Percentiles rank a stretch among this genome's conserved stretches.
Conservation (phyloP, 2,329 filamentous ascomycete genomes). For the Myriosclerotinia scirpicola region DNA sequence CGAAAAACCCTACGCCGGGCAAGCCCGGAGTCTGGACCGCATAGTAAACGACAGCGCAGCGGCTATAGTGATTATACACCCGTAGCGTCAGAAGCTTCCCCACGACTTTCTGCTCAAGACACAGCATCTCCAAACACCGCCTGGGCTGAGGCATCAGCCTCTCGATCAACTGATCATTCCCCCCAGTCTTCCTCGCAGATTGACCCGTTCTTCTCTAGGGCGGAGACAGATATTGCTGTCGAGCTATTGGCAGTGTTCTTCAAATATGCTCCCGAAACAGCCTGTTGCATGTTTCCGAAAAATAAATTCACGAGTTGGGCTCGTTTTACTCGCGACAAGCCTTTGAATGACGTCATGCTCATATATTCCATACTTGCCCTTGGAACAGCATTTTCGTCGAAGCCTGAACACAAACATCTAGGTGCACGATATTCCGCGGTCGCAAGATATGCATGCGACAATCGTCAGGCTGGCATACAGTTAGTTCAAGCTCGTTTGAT, state of each 20-base stretch:
- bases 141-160: constrained; percentile 30
- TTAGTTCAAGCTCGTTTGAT: constrained; percentile 67
- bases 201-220: constrained; percentile 52
- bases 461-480: constrained; percentile 58
- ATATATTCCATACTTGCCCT: constrained; percentile 60
- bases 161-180: constrained; percentile 27
- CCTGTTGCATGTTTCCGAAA: constrained; percentile 57
- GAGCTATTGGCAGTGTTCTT: constrained; percentile 59
- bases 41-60: constrained; percentile 39
- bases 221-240: constrained; percentile 48
- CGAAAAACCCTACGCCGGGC: constrained; percentile 32
- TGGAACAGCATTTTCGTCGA: constrained; percentile 54
- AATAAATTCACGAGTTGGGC: constrained; percentile 56
- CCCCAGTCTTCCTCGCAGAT: constrained; percentile 35
- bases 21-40: constrained; percentile 37
- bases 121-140: constrained; percentile 30
- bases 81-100: constrained; percentile 38
- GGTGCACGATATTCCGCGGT: constrained; percentile 53
- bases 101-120: constrained; percentile 32
- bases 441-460: constrained; percentile 57
- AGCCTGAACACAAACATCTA: constrained; percentile 46
- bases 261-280: constrained; percentile 53
- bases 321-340: constrained; percentile 47
- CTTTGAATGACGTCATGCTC: constrained; percentile 56
- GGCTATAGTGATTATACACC: constrained; percentile 39